Evolutionary conservation across 2,329 filamentous ascomycete genomes (phyloP).

Genomic region (Scytalidium lignicola): DNA sequence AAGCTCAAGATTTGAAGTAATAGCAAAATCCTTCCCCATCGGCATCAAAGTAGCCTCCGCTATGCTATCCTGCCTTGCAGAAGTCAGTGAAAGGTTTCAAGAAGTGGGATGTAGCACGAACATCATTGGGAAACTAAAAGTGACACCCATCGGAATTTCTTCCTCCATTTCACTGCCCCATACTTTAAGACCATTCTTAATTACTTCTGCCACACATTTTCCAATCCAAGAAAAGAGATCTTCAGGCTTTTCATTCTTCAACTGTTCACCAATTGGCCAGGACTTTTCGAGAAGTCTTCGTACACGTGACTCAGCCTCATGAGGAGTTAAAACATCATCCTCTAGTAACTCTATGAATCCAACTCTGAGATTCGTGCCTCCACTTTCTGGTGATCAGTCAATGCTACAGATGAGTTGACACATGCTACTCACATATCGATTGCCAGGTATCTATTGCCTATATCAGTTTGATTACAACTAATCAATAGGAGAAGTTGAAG

Average conservation of each 20-base stretch:
- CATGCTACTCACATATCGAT: slow-evolving; percentile 56
- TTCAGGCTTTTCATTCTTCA: slow-evolving; percentile 70
- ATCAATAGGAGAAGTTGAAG: background rate
- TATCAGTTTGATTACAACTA: slow-evolving; percentile 2
- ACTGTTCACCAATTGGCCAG: slow-evolving; percentile 68
- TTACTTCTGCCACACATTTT: slow-evolving; percentile 67
- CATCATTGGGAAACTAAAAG: slow-evolving; percentile 67
- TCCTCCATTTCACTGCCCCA: slow-evolving; percentile 33
- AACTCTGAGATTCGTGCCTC: slow-evolving; percentile 64
- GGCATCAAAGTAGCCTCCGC: slow-evolving; percentile 59
- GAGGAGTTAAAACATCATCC: background rate
- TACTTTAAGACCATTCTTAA: slow-evolving; percentile 48
- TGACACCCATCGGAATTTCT: slow-evolving; percentile 59
- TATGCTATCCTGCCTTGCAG: slow-evolving; percentile 47
- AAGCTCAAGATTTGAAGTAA: slow-evolving; percentile 55
- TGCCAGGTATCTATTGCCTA: slow-evolving; percentile 45
- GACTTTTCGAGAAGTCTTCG: slow-evolving; percentile 57
- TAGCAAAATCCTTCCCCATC: slow-evolving; percentile 68
- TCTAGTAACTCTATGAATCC: slow-evolving; percentile 59
- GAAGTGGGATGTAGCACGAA: slow-evolving; percentile 9
- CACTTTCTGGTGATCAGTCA: slow-evolving; percentile 39
- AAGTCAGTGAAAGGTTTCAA: slow-evolving; percentile 5
- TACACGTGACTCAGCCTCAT: slow-evolving; percentile 12
- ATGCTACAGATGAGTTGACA: background rate
- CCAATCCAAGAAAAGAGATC: slow-evolving; percentile 80